Conservation (phyloP, 192 early-diverging fungal species). For the Backusella mclennaniae region DNA sequence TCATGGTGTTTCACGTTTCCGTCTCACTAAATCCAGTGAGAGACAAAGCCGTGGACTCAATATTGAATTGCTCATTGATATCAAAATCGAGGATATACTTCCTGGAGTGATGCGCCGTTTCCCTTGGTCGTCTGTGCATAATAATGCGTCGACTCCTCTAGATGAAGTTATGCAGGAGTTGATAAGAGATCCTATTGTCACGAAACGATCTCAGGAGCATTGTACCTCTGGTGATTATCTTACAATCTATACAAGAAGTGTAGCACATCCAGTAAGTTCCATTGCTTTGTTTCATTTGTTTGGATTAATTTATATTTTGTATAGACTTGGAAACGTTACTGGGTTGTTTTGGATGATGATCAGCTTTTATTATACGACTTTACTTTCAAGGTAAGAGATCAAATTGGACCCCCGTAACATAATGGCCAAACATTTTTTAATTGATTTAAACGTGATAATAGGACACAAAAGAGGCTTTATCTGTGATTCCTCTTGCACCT, state of each 20-base stretch:
- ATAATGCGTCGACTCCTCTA: neutral
- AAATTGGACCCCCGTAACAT: neutral
- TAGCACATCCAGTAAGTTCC: constrained; percentile 6
- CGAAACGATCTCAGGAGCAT: neutral
- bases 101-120: neutral
- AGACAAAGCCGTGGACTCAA: neutral
- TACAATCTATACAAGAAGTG: constrained; percentile 12
- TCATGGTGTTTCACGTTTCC: constrained; percentile 3
- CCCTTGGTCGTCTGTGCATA: constrained; percentile 2
- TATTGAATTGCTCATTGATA: constrained; percentile 8
- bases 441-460: neutral
- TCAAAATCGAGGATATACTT: neutral
- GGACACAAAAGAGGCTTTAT: constrained; percentile 12
- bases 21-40: neutral
- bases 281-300: neutral
- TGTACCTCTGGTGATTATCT: constrained; percentile 3
- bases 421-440: neutral
- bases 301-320: neutral
- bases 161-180: neutral
- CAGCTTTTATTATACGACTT: constrained; percentile 6
- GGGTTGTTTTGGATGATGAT: neutral
- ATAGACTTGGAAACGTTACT: constrained; percentile 17
- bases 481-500: neutral
- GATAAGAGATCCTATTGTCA: neutral
- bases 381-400: constrained; percentile 6